A percentile compares a stretch with the other conserved stretches of the same genome.
These are phyloP conservation scores for Fusarium concolor DNA, from an alignment of 2,329 filamentous ascomycete genomes.

Conservation along the genomic window DNA sequence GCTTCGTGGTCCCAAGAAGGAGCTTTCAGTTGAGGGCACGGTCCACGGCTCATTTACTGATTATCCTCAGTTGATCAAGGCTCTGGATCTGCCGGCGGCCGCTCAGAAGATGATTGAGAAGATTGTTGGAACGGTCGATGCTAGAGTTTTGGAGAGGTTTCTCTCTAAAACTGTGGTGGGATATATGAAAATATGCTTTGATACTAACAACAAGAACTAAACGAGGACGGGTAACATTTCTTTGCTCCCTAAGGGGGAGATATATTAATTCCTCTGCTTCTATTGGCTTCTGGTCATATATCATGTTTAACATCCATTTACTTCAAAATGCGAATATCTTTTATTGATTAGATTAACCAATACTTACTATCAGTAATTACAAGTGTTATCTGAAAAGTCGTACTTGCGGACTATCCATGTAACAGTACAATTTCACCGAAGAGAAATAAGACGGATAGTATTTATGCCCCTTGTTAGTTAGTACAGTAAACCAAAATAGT, in stretches of 20 bases:
- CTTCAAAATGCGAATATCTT: not conserved
- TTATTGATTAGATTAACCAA: no score
- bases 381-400: no score
- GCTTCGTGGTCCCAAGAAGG: slow-evolving; percentile 43
- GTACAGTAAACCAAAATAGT: no score
- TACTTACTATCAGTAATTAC: no score
- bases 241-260: fast-evolving
- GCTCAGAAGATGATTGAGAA: not conserved
- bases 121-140: slow-evolving; percentile 25
- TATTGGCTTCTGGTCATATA: no score
- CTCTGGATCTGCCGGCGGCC: slow-evolving; percentile 35
- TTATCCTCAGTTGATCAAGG: slow-evolving; percentile 44
- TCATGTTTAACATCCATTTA: not conserved
- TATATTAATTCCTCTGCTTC: not conserved
- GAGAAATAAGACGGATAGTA: no score
- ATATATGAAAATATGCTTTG: slow-evolving; percentile 28
- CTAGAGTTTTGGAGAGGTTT: slow-evolving; percentile 26
- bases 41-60: slow-evolving; percentile 51
- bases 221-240: fast-evolving
- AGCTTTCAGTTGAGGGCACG: slow-evolving; percentile 43
- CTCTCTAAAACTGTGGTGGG: slow-evolving; percentile 37
- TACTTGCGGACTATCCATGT: no score
- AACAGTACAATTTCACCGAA: no score
- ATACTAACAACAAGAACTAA: not conserved
- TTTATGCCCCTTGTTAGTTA: no score